Conservation (phyloP, 2,329 filamentous ascomycete species). For the Alternaria ethzedia region DNA sequence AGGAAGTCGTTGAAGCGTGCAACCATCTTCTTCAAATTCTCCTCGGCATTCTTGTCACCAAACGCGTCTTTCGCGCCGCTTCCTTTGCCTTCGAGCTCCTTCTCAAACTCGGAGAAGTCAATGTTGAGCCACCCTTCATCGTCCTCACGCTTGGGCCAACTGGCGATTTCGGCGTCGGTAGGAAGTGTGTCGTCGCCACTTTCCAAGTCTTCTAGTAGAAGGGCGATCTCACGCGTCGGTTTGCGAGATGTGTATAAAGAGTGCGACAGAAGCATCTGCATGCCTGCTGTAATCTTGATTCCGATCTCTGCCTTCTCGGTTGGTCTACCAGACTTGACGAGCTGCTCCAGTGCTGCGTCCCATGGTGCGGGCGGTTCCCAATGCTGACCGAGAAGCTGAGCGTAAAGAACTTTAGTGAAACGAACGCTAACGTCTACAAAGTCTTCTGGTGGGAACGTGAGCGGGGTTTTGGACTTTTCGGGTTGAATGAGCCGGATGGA, state of each 20-base stretch:
- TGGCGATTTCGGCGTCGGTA: constrained; percentile 71
- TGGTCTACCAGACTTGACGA: constrained; percentile 41
- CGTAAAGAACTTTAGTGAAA: constrained; percentile 89
- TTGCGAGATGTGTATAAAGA: constrained; percentile 72
- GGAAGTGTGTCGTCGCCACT: constrained; percentile 76
- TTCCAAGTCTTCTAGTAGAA: constrained; percentile 77
- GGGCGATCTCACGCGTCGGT: constrained; percentile 73
- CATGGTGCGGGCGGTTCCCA: constrained; percentile 71
- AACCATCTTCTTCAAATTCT: constrained; percentile 87
- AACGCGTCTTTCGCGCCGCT: constrained; percentile 49
- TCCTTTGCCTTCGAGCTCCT: constrained; percentile 68
- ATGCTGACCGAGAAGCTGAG: constrained; percentile 85
- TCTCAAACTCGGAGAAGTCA: constrained; percentile 85
- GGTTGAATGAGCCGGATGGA: constrained; percentile 70
- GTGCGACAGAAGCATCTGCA: constrained; percentile 82
- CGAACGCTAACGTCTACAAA: constrained; percentile 78
- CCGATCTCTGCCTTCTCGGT: constrained; percentile 67
- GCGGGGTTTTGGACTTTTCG: constrained; percentile 55
- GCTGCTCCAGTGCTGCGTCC: constrained; percentile 50
- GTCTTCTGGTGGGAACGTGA: constrained; percentile 77
- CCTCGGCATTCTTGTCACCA: constrained; percentile 71
- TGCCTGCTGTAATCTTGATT: constrained; percentile 89
- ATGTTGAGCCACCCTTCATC: constrained; percentile 93
- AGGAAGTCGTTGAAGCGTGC: constrained; percentile 92
- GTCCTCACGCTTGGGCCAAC: constrained; percentile 77